Evolutionary conservation across 2,329 filamentous ascomycete species (phyloP).

Genomic region (Phoma sp.): DNA sequence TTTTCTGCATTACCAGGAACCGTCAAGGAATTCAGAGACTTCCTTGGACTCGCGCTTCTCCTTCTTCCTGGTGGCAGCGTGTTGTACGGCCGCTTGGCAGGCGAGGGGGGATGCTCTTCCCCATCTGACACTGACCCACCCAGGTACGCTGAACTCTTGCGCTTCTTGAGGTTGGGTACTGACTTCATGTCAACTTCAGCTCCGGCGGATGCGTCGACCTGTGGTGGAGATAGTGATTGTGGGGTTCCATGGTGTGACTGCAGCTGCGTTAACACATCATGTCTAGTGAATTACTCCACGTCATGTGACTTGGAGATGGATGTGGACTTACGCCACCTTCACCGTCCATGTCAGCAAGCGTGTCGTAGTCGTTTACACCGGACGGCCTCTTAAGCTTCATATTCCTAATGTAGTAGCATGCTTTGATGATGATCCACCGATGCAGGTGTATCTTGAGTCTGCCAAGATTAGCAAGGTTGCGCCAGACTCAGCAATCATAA

Average conservation of each 20-base stretch:
- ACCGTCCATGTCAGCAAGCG: conserved; percentile 39
- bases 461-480: background rate
- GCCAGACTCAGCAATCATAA: background rate
- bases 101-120: conserved; percentile 33
- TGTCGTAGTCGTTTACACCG: conserved; percentile 38
- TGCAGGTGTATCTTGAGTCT: conserved; percentile 47
- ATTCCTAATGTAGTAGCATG: conserved; percentile 48
- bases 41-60: conserved; percentile 37
- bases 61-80: conserved; percentile 35
- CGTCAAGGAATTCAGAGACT: conserved; percentile 34
- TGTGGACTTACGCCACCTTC: conserved; percentile 28
- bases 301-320: conserved; percentile 18
- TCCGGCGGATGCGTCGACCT: conserved; percentile 25
- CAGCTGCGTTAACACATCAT: conserved; percentile 20
- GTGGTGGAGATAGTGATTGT: conserved; percentile 36
- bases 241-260: conserved; percentile 43
- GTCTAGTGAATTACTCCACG: background rate
- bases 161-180: conserved; percentile 35
- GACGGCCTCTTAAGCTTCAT: conserved; percentile 47
- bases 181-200: conserved; percentile 31
- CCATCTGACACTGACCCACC: conserved; percentile 36
- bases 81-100: conserved; percentile 39
- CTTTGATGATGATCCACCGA: conserved; percentile 50
- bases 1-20: conserved; percentile 35
- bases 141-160: conserved; percentile 42